Percentiles rank a stretch among this genome's conserved stretches.
Evolutionary conservation across 768 basidiomycete genomes (phyloP).

Genomic region (Gloeopeniophorella convolvens): DNA sequence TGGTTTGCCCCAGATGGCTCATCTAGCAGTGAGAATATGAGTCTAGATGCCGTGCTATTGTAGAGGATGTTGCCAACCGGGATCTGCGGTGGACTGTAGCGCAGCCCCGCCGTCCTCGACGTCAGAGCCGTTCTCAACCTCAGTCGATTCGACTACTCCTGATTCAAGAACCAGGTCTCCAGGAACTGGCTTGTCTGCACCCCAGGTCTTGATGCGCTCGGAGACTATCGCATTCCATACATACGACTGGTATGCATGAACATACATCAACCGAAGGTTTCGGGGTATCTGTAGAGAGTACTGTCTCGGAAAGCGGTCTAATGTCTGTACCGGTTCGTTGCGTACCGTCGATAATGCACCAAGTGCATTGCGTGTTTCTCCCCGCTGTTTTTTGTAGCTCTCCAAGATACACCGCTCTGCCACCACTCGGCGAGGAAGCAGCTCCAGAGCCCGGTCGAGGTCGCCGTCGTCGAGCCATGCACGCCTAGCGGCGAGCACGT

Average conservation of each 20-base stretch:
- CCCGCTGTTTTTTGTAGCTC: constrained; percentile 75
- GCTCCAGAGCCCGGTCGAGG: constrained; percentile 69
- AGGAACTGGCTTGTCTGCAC: constrained; percentile 63
- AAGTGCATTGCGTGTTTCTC: constrained; percentile 77
- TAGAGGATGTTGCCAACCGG: background rate
- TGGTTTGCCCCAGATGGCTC: constrained; percentile 13
- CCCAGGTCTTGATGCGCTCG: constrained; percentile 78
- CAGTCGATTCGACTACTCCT: constrained; percentile 23
- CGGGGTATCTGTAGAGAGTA: constrained; percentile 68
- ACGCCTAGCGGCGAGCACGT: constrained; percentile 74
- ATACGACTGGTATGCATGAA: constrained; percentile 98
- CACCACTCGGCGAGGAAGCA: constrained; percentile 87
- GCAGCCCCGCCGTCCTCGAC: constrained; percentile 30
- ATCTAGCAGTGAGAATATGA: constrained; percentile 6
- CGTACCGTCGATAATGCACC: constrained; percentile 80
- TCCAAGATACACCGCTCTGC: constrained; percentile 92
- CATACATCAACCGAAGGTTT: constrained; percentile 94
- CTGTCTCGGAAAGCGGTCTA: background rate
- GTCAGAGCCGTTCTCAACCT: constrained; percentile 27
- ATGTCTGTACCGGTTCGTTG: background rate
- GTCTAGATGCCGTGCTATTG: background rate
- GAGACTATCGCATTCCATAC: constrained; percentile 98
- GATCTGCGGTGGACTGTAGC: constrained; percentile 19
- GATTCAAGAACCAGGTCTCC: constrained; percentile 88
- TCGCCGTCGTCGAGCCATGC: constrained; percentile 86